Evolutionary conservation across 306 rosid species (phyloP).

Genomic region (Begonia peltatifolia): DNA sequence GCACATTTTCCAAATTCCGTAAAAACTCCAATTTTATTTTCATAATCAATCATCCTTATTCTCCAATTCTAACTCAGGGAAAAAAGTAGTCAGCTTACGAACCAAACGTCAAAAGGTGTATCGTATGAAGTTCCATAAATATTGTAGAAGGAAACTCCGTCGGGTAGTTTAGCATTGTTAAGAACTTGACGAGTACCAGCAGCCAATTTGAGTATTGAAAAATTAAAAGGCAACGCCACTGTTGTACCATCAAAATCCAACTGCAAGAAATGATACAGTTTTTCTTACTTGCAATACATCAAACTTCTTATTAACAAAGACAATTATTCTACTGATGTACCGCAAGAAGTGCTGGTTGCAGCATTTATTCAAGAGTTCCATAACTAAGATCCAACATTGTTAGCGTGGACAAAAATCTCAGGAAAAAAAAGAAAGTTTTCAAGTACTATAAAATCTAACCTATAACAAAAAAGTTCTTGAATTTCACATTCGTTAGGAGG

Average conservation of each 20-base stretch:
- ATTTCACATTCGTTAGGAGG: no score
- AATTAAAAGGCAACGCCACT: conserved; percentile 66
- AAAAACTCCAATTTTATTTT: background rate
- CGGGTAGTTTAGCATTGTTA: conserved; percentile 51
- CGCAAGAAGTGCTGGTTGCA: no score
- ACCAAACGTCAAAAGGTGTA: conserved; percentile 89
- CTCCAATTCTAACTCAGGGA: background rate
- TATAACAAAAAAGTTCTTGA: no score
- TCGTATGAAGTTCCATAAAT: conserved; percentile 68
- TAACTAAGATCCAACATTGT: no score
- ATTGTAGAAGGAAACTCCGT: conserved; percentile 65
- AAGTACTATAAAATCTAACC: no score
- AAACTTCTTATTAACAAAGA: no score
- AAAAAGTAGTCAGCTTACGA: conserved; percentile 20
- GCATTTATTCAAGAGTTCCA: no score
- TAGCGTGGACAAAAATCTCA: no score
- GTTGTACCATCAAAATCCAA: conserved; percentile 46
- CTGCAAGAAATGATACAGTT: conserved; percentile 28
- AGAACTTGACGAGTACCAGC: conserved; percentile 48
- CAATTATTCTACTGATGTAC: no score
- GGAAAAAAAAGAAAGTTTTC: no score
- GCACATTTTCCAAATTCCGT: background rate
- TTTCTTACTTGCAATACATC: no score
- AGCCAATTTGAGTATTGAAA: conserved; percentile 56
- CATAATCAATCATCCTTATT: background rate